Conservation (phyloP, 108 stramenopile genomes). For the Pseudonitzschia multiseries region DNA sequence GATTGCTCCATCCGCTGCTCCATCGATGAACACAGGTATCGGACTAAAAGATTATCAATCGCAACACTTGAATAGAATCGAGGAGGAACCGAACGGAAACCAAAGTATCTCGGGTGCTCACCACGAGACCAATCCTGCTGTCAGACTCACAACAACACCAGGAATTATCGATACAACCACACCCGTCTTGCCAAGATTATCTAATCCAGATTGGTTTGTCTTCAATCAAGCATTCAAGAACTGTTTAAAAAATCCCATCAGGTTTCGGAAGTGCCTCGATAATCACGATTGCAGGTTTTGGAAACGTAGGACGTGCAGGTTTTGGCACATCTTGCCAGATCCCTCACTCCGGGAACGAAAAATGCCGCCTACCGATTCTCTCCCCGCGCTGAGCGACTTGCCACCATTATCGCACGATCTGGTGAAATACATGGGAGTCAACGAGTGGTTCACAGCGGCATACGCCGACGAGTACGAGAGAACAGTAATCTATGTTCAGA, state of each 20-base stretch:
- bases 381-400: background rate
- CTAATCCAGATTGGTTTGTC: background rate
- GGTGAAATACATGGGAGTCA: background rate
- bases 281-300: background rate
- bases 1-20: too few relatives aligned
- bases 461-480: background rate
- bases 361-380: background rate
- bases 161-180: too few relatives aligned
- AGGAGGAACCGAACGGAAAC: too few relatives aligned
- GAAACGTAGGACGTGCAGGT: background rate
- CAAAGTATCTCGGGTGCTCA: too few relatives aligned
- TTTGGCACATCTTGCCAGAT: slow-evolving; percentile 1
- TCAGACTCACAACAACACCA: too few relatives aligned
- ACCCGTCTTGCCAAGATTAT: background rate
- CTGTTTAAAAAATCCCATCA: too few relatives aligned
- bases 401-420: background rate
- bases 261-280: background rate
- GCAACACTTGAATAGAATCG: too few relatives aligned
- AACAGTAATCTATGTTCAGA: background rate
- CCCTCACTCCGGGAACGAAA: background rate
- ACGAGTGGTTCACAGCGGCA: background rate
- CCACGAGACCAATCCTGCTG: too few relatives aligned
- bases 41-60: too few relatives aligned
- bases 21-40: too few relatives aligned
- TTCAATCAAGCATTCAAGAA: background rate